A percentile compares a stretch with the other conserved stretches of the same genome.
Evolutionary conservation across 2,329 filamentous ascomycete genomes (phyloP).

Genomic region (Fusarium mangiferae): DNA sequence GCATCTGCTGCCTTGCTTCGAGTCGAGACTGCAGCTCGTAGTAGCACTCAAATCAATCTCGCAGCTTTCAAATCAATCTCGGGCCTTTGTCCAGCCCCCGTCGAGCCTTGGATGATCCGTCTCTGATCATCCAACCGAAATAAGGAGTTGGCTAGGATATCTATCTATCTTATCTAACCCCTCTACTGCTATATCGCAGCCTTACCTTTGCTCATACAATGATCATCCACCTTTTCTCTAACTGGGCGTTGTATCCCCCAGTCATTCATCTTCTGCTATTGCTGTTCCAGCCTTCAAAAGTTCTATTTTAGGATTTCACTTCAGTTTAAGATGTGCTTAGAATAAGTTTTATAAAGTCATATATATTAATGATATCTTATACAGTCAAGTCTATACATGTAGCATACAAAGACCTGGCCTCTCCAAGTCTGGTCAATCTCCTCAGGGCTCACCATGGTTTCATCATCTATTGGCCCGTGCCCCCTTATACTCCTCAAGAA

Average conservation of each 20-base stretch:
- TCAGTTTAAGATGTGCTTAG: not conserved
- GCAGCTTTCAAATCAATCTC: not conserved
- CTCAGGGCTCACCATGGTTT: not conserved
- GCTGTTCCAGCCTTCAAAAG: not conserved
- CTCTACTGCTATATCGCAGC: not conserved
- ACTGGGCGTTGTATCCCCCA: not conserved
- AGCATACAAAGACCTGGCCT: not conserved
- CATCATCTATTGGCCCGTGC: not conserved
- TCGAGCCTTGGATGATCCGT: not conserved
- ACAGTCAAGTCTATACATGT: not conserved
- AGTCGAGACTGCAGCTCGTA: not conserved
- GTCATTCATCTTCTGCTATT: not conserved
- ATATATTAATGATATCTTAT: not conserved
- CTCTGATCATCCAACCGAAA: not conserved
- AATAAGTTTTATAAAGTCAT: not conserved
- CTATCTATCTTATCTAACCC: too few species aligned
- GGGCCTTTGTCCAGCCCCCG: not conserved
- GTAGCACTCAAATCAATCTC: not conserved
- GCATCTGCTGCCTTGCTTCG: not conserved
- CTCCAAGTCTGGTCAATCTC: not conserved
- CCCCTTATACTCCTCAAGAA: not conserved
- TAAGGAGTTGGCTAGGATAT: not conserved
- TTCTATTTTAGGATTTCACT: not conserved
- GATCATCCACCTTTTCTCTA: not conserved
- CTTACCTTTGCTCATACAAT: not conserved